A percentile compares a stretch with the other conserved stretches of the same genome.
phyloP scores from a whole-genome alignment of 2,329 filamentous ascomycete species.

The Tympanopsis confertula region DNA sequence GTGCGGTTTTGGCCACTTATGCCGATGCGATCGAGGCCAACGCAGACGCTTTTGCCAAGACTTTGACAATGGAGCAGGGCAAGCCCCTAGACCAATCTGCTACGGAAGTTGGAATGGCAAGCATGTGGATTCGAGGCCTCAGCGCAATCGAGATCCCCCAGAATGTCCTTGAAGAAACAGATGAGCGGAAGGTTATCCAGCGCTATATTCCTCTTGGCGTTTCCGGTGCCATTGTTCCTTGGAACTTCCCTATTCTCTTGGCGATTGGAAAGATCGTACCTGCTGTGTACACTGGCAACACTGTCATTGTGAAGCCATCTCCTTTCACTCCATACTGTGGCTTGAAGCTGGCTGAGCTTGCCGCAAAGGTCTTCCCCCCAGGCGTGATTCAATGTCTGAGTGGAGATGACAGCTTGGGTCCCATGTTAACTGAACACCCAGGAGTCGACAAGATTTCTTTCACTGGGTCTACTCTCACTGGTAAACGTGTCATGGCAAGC shows the following conservation, averaged over 20 bases:
- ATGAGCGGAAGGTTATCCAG: slow-evolving; percentile 17
- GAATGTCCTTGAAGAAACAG: slow-evolving; percentile 25
- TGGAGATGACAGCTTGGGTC: slow-evolving; percentile 48
- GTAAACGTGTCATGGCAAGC: slow-evolving; percentile 48
- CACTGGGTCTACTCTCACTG: slow-evolving; percentile 47
- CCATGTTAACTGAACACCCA: slow-evolving; percentile 44
- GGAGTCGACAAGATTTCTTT: slow-evolving; percentile 52
- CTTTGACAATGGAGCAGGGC: slow-evolving; percentile 14
- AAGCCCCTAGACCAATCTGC: slow-evolving; percentile 15
- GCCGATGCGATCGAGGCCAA: slow-evolving; percentile 12
- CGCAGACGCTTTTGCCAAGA: slow-evolving; percentile 8
- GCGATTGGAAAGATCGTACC: slow-evolving; percentile 41
- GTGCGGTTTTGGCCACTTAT: slow-evolving; percentile 9
- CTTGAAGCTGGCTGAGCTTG: slow-evolving; percentile 50
- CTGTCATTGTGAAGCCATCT: slow-evolving; percentile 43
- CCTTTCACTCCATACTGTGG: slow-evolving; percentile 44
- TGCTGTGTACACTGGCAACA: slow-evolving; percentile 42
- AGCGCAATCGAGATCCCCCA: slow-evolving; percentile 19
- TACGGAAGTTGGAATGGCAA: slow-evolving; percentile 10
- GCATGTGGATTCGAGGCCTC: slow-evolving; percentile 15
- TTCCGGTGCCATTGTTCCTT: slow-evolving; percentile 35
- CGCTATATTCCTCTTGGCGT: slow-evolving; percentile 28
- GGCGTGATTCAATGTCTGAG: slow-evolving; percentile 51
- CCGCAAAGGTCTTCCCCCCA: slow-evolving; percentile 42
- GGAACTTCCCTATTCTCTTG: slow-evolving; percentile 45